These are phyloP conservation scores for Monosiga brevicollis DNA, from an alignment of 78 protist genomes.

Conservation along the genomic window DNA sequence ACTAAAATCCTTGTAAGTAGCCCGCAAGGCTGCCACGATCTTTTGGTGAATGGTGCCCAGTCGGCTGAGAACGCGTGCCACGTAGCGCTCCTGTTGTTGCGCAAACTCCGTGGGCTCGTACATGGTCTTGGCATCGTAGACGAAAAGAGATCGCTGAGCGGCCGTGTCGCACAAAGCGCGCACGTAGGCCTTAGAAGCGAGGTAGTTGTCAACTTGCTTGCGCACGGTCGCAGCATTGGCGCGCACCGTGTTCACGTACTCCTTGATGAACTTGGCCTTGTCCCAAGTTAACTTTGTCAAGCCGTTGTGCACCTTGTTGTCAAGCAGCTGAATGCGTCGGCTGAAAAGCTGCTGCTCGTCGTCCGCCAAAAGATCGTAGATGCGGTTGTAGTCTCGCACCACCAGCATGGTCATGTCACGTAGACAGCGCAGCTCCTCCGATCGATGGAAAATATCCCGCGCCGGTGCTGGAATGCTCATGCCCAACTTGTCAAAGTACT, in stretches of 20 bases:
- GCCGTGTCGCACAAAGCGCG: background rate
- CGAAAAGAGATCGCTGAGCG: slow-evolving; percentile 26
- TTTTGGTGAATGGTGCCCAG: slow-evolving; percentile 14
- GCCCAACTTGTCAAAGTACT: slow-evolving; percentile 41
- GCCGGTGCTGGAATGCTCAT: slow-evolving; percentile 32
- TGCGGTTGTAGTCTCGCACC: slow-evolving; percentile 60
- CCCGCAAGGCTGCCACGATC: background rate
- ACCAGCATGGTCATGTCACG: slow-evolving; percentile 54
- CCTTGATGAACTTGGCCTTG: slow-evolving; percentile 9
- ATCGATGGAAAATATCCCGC: slow-evolving; percentile 13
- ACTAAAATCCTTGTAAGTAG: slow-evolving; percentile 19
- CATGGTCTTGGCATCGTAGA: slow-evolving; percentile 23
- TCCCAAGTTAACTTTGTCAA: slow-evolving; percentile 51
- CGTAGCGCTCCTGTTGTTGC: slow-evolving; percentile 35
- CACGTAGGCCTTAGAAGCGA: slow-evolving; percentile 12
- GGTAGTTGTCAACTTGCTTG: slow-evolving; percentile 33
- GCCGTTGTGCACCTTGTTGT: slow-evolving; percentile 42
- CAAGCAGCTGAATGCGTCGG: slow-evolving; percentile 29
- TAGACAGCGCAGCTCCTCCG: slow-evolving; percentile 33
- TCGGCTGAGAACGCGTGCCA: background rate
- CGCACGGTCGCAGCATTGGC: slow-evolving; percentile 23
- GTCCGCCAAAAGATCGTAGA: slow-evolving; percentile 15
- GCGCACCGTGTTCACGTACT: slow-evolving; percentile 28
- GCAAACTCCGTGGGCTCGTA: slow-evolving; percentile 49
- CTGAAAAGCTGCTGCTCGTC: slow-evolving; percentile 45